A percentile compares a stretch with the other conserved stretches of the same genome.
phyloP scores from a whole-genome alignment of 2,329 filamentous ascomycete species.

The Echinosphaeria canescens region DNA sequence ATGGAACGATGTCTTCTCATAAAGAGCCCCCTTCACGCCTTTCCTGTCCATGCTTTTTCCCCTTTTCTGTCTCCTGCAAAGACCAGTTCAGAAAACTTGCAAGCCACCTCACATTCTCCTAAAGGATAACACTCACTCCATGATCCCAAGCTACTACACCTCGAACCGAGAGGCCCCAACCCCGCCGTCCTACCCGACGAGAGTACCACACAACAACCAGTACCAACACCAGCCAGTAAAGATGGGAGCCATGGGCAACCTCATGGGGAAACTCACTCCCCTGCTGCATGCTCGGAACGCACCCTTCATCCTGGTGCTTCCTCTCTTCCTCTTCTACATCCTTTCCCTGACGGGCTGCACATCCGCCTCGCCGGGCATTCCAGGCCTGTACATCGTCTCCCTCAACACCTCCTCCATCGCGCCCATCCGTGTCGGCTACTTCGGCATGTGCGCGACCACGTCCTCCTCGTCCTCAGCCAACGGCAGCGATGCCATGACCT shows the following conservation, averaged over 20 bases:
- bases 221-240: too few species aligned
- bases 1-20: too few species aligned
- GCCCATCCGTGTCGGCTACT: conserved; percentile 8
- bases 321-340: background rate
- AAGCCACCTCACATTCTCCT: too few species aligned
- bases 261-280: too few species aligned
- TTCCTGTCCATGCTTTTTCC: too few species aligned
- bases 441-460: conserved; percentile 7
- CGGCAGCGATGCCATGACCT: too few species aligned
- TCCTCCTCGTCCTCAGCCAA: conserved; percentile 2
- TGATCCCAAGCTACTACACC: too few species aligned
- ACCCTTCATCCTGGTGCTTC: background rate
- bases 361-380: conserved; percentile 7
- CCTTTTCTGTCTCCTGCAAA: too few species aligned
- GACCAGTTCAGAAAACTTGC: too few species aligned
- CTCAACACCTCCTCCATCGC: conserved; percentile 3
- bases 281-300: background rate
- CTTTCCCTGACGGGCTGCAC: conserved; percentile 8
- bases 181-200: background rate
- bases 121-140: too few species aligned
- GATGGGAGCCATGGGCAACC: too few species aligned
- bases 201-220: background rate
- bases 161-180: background rate
- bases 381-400: conserved; percentile 8
- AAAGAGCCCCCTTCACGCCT: too few species aligned